Evolutionary conservation across 441 rosid genomes (phyloP).

Genomic region (Jatropha podagrica): DNA sequence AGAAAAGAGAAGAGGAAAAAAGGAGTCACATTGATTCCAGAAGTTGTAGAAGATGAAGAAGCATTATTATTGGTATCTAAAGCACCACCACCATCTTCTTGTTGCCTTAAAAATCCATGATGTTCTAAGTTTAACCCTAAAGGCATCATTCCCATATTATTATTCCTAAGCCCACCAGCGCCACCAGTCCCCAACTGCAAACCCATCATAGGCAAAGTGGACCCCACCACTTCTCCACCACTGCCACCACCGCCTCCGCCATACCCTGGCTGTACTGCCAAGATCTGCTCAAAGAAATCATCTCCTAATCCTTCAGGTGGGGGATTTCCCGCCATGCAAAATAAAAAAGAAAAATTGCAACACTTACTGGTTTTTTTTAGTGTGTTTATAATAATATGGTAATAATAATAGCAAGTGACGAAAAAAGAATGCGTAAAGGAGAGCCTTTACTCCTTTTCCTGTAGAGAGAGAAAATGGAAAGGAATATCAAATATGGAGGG

Average conservation of each 20-base stretch:
- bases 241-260: conserved; percentile 36
- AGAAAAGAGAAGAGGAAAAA: background rate
- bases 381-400: background rate
- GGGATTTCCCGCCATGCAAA: conserved; percentile 48
- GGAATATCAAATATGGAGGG: background rate
- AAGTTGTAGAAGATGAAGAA: conserved; percentile 44
- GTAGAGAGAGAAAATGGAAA: background rate
- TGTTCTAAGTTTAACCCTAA: conserved; percentile 66
- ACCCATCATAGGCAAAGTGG: conserved; percentile 49
- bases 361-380: background rate
- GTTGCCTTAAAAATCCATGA: conserved; percentile 46
- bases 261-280: conserved; percentile 47
- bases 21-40: conserved; percentile 47
- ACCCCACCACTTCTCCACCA: conserved; percentile 28
- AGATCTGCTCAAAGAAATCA: conserved; percentile 74
- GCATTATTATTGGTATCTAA: conserved; percentile 31
- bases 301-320: conserved; percentile 57
- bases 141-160: conserved; percentile 56
- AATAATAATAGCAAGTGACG: background rate
- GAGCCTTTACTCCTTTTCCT: background rate
- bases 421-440: background rate
- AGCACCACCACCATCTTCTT: conserved; percentile 32
- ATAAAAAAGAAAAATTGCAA: background rate
- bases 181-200: conserved; percentile 49
- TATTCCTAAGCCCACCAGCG: conserved; percentile 23